phyloP scores from a whole-genome alignment of 805 yeast genomes.

The Myxozyma udenii region DNA sequence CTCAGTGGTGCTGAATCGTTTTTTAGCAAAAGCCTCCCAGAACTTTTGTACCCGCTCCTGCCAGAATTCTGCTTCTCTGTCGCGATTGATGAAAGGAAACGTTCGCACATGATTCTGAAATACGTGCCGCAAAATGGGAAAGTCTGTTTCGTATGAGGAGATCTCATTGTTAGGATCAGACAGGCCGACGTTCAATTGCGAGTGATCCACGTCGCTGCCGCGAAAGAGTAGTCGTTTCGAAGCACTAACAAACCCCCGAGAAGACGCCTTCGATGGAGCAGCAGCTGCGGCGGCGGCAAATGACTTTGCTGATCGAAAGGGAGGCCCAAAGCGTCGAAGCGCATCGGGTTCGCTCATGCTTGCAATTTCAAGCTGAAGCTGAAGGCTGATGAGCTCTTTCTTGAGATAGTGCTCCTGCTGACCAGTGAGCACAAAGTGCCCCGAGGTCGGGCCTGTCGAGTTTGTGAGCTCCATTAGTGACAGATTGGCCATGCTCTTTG shows the following conservation, averaged over 20 bases:
- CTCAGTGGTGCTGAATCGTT: slow-evolving; percentile 66
- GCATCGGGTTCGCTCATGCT: slow-evolving; percentile 58
- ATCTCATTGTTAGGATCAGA: slow-evolving; percentile 16
- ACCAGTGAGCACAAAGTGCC: slow-evolving; percentile 45
- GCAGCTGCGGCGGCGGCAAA: not conserved
- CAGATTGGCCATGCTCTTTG: no score
- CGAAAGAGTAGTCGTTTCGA: not conserved
- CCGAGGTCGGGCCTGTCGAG: no score
- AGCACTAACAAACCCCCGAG: not conserved
- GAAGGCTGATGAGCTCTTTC: slow-evolving; percentile 66
- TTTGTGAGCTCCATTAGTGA: no score
- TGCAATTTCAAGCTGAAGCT: slow-evolving; percentile 62
- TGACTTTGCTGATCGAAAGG: slow-evolving; percentile 49
- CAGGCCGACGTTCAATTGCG: not conserved
- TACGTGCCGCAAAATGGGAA: slow-evolving; percentile 69
- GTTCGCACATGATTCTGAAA: slow-evolving; percentile 60
- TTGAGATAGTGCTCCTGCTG: slow-evolving; percentile 84
- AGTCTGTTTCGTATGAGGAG: slow-evolving; percentile 39
- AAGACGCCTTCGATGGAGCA: not conserved
- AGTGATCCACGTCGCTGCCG: not conserved
- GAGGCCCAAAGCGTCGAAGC: slow-evolving; percentile 69
- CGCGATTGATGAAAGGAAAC: slow-evolving; percentile 67
- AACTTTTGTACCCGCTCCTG: slow-evolving; percentile 73
- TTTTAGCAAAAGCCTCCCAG: slow-evolving; percentile 70
- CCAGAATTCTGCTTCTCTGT: slow-evolving; percentile 68